Base-by-base conservation (phyloP, 768 basidiomycete genomes). In the Paxillus rubicundulus region DNA sequence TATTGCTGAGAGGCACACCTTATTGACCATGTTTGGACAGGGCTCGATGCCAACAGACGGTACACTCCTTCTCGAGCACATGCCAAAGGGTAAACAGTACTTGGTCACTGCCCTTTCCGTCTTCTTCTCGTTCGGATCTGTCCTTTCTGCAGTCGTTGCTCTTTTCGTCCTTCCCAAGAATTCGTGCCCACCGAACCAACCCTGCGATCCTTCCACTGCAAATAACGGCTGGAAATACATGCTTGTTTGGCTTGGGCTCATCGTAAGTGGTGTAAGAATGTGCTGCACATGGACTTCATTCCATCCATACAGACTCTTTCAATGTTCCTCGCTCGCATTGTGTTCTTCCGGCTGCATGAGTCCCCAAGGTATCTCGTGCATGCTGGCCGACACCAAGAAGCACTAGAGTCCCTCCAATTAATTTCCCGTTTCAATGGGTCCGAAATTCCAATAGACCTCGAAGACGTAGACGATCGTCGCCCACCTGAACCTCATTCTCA, bases 31-130 rank as follows among this genome's bases (percentile, higher is more conserved):
- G 12, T 44, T n/a, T 39, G 41, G 38, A 18, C 52, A 94, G 91
- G 87, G 94, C 37, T 87, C 92, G 39, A 96, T 98, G 92, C 95
- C 95, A 1, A 98, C 95, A 0, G 96, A 98, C 59, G 94, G 95
- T 6, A 98, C 93, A 0, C 82, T 96, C 4, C 79, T 93, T 20
- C 77, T 93, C 9, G 96, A 99, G 62, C 93, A 97, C 61, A 85
- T 98, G 76, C 96, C 96, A 2, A 84, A 86, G 57, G 82, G 82
- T n/a, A 92, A 94, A 57, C 85, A 93, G 61, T 93, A 96, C 66
- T 81, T 98, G 28, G 86, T 98, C 48, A 96, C 92, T 0, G 88
- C 87, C 0, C 80, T 97, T 20, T 93, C 92, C 4, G 82, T 94
- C n/a, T 98, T 98, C 75, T 98, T 98, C 76, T 94, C 92, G 6